Evolutionary conservation across 768 basidiomycete genomes (phyloP), one percentile per base, ranked within the genome.

Genomic region (Pisolithus tinctorius): DNA sequence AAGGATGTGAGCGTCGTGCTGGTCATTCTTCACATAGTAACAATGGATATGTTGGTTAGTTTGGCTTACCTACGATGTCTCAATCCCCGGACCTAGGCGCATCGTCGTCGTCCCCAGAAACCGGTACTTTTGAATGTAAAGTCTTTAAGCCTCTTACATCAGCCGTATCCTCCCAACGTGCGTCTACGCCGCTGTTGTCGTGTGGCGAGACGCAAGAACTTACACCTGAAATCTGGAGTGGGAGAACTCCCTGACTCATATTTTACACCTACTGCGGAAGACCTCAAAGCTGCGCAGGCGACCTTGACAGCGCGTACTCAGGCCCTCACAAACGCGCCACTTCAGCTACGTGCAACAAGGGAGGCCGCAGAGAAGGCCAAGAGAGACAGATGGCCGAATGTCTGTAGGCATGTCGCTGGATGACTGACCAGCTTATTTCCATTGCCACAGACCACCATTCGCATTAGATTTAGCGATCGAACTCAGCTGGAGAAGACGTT

Each of bases 401-500:
- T 91, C 54, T 56, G 60, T 53, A 8, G 44, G 27, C 8, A 13
- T 38, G 31, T 23, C 0, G 36, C 45, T 6, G 25, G 14, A 20
- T 16, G 4, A 50, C 4, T 45, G 41, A 37, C 4, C n/a, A 45
- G 29, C 57, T 60, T 42, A 70, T 41, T 29, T 39, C 14, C 38
- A 16, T 34, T 31, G 47, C 38, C 34, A 13, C 58, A 93, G 89
- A 90, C 89, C 2, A 86, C 77, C 3, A 87, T 95, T 58, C 81
- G 93, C 17, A 68, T 95, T 57, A 80, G 79, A 59, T 95, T 94
- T 68, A 71, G 82, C 20, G 89, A 94, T 66, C 78, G 86, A 45
- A 88, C 83, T 2, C 83, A 86, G 61, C 74, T 95, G 13, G 92
- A 95, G 69, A 83, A 81, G 58, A 68, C 69, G 0, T 93, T 94